Percentiles rank a stretch among this genome's conserved stretches.
phyloP scores from a whole-genome alignment of 139 green algal genomes.

The Monoraphidium neglectum region DNA sequence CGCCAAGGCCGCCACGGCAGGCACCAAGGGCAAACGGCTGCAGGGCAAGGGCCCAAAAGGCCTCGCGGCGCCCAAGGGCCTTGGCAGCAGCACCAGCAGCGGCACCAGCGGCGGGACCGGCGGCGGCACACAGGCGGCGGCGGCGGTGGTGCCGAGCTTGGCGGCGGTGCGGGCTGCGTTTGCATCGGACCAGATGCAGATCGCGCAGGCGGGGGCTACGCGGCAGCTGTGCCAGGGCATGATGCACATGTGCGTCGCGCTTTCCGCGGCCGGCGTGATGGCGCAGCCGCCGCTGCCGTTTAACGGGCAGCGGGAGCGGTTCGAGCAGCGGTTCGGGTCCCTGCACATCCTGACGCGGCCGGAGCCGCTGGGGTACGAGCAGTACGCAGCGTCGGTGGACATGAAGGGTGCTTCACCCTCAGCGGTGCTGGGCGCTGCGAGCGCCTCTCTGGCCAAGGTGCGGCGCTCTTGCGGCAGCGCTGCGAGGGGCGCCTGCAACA shows the following conservation, averaged over 20 bases:
- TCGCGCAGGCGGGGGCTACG: slow-evolving; percentile 18
- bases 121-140: not conserved
- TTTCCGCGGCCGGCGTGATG: slow-evolving; percentile 33
- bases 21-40: not conserved
- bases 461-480: no score
- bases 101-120: not conserved
- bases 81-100: not conserved
- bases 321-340: slow-evolving; percentile 70
- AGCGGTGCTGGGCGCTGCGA: no score
- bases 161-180: slow-evolving; percentile 4
- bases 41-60: not conserved
- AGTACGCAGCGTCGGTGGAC: slow-evolving; percentile 33
- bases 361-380: slow-evolving; percentile 36
- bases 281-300: slow-evolving; percentile 32
- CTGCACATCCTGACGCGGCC: slow-evolving; percentile 51
- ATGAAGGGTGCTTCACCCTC: not conserved
- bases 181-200: slow-evolving; percentile 11
- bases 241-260: slow-evolving; percentile 40
- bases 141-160: not conserved
- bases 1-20: slow-evolving; percentile 8
- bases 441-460: no score
- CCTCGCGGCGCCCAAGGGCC: slow-evolving; percentile 4
- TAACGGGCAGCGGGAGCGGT: slow-evolving; percentile 62
- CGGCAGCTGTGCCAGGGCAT: slow-evolving; percentile 49
- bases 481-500: no score